These are phyloP conservation scores for Candida dajiaensis DNA, from an alignment of 805 yeast genomes.

Conservation along the genomic window DNA sequence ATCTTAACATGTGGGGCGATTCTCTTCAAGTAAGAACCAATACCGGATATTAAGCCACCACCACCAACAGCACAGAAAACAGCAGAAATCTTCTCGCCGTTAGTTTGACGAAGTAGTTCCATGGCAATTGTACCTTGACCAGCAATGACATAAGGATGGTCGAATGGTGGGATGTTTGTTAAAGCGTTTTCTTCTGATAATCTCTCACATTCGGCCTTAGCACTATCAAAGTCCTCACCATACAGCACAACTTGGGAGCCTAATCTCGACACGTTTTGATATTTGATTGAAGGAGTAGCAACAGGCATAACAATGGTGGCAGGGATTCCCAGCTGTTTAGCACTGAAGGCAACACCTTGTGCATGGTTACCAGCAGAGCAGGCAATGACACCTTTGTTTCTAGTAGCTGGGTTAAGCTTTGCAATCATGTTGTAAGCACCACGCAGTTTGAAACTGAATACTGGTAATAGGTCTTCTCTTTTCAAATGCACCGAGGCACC, in stretches of 20 bases:
- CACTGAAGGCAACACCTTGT: constrained; percentile 95
- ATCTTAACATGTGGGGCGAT: constrained; percentile 96
- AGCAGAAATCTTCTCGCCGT: constrained; percentile 71
- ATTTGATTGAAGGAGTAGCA: constrained; percentile 93
- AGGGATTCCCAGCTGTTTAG: constrained; percentile 77
- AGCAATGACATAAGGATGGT: constrained; percentile 96
- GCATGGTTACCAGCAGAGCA: constrained; percentile 99
- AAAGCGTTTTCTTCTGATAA: constrained; percentile 63
- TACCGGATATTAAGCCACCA: constrained; percentile 92
- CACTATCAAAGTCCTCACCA: constrained; percentile 95
- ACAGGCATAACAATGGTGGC: constrained; percentile 98
- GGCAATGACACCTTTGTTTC: constrained; percentile 86
- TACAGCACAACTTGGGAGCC: constrained; percentile 91
- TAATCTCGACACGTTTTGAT: constrained; percentile 80
- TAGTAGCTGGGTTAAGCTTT: constrained; percentile 53
- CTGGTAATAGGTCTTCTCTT: constrained; percentile 92
- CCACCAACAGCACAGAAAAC: constrained; percentile 95
- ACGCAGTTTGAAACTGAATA: constrained; percentile 90
- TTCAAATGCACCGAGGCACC: constrained; percentile 74
- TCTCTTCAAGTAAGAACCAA: constrained; percentile 84
- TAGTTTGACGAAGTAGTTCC: constrained; percentile 85
- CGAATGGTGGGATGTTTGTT: constrained; percentile 95
- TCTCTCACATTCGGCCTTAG: constrained; percentile 83
- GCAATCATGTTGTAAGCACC: constrained; percentile 99
- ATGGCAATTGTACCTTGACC: constrained; percentile 98